phyloP scores from a whole-genome alignment of 495 filamentous ascomycete species.

The Aspergillus cristatus region DNA sequence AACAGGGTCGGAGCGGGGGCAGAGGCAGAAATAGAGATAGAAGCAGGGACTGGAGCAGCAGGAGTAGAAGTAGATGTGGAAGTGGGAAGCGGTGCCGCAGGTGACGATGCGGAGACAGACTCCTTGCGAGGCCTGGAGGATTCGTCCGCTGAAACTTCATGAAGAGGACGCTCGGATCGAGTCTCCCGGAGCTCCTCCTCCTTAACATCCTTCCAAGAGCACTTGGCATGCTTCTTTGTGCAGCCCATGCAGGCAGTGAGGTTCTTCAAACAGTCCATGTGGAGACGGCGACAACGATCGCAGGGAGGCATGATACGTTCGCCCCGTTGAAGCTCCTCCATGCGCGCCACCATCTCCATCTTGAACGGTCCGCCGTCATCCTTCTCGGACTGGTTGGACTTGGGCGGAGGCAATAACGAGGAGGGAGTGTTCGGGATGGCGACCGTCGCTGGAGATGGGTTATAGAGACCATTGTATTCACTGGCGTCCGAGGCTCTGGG shows the following conservation, averaged over 20 bases:
- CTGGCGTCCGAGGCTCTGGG: conserved; percentile 30
- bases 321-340: conserved; percentile 66
- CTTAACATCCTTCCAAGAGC: conserved; percentile 68
- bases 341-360: conserved; percentile 58
- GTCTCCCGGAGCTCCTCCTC: conserved; percentile 53
- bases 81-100: neutral
- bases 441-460: conserved; percentile 32
- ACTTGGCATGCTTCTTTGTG: conserved; percentile 82
- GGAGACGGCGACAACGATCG: conserved; percentile 69
- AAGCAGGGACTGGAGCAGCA: neutral
- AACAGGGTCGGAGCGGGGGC: neutral
- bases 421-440: conserved; percentile 44
- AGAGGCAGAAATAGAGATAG: neutral
- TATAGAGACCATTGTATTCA: conserved; percentile 26
- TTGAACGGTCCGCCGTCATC: conserved; percentile 56
- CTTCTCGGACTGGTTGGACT: conserved; percentile 38
- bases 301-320: conserved; percentile 69
- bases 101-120: neutral
- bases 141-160: too few species aligned
- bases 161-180: conserved; percentile 7
- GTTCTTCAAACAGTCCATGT: conserved; percentile 77
- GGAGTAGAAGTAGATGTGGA: too few species aligned
- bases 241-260: conserved; percentile 78
- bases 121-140: too few species aligned
- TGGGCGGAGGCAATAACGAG: conserved; percentile 41